Conservation (phyloP, 2,329 filamentous ascomycete genomes). For the Cordyceps cateniannulata region DNA sequence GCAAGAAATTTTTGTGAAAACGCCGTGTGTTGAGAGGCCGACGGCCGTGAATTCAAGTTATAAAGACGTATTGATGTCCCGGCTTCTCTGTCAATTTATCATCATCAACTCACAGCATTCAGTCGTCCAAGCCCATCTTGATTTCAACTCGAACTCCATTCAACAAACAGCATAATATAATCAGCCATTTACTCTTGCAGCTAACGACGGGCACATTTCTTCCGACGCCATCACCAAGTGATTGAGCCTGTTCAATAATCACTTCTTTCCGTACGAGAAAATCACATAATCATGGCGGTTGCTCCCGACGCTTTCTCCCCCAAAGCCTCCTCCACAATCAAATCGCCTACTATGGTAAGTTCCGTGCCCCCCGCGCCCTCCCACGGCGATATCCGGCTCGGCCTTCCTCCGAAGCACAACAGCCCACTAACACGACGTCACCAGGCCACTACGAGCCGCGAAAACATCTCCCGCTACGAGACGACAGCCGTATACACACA, state of each 20-base stretch:
- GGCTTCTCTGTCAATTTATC: neutral
- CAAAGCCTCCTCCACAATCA: neutral
- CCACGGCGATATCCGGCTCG: neutral
- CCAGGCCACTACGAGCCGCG: slow-evolving; percentile 32
- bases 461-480: slow-evolving; percentile 41
- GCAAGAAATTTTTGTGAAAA: neutral
- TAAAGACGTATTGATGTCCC: slow-evolving; percentile 4
- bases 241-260: neutral
- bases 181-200: neutral
- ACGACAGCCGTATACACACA: slow-evolving; percentile 53
- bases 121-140: neutral
- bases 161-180: neutral
- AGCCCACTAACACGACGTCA: neutral
- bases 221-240: neutral
- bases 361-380: neutral
- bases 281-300: neutral
- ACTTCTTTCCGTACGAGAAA: neutral
- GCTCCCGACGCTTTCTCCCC: neutral
- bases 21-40: neutral
- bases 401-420: neutral
- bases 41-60: neutral
- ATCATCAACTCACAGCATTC: neutral
- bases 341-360: slow-evolving; percentile 5
- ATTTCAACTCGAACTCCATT: neutral
- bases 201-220: neutral